phyloP scores from a whole-genome alignment of 805 yeast genomes.

The Clavispora carvajalis region DNA sequence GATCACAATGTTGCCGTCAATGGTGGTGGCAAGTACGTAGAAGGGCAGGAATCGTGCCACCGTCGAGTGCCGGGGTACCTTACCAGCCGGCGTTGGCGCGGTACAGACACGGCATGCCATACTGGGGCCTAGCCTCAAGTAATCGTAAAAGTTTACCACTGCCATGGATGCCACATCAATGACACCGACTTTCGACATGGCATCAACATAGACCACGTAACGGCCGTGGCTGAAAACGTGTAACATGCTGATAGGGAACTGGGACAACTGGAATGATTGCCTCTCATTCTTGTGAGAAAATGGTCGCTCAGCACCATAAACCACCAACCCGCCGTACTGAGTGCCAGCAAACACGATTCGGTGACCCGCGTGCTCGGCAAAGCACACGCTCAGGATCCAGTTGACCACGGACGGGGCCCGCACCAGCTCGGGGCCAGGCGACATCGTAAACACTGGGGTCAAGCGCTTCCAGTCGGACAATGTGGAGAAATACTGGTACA shows the following conservation, averaged over 20 bases:
- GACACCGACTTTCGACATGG: constrained; percentile 28
- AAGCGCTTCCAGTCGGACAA: constrained; percentile 1
- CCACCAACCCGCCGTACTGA: constrained; percentile 25
- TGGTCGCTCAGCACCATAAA: constrained; percentile 13
- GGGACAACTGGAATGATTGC: constrained; percentile 17
- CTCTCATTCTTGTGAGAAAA: constrained; percentile 12
- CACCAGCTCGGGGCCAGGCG: background rate
- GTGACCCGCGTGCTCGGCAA: background rate
- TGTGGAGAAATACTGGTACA: background rate
- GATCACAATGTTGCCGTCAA: constrained; percentile 18
- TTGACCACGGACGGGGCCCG: background rate
- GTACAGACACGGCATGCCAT: constrained; percentile 12
- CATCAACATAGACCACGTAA: constrained; percentile 22
- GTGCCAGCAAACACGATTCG: constrained; percentile 16
- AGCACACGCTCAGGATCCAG: constrained; percentile 3
- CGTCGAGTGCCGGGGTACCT: constrained; percentile 3
- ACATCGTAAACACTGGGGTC: background rate
- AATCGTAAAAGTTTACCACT: constrained; percentile 16
- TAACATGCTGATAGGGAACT: constrained; percentile 20
- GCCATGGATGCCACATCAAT: constrained; percentile 14
- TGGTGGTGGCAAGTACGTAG: constrained; percentile 18
- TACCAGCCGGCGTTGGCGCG: constrained; percentile 3
- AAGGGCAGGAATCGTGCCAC: constrained; percentile 19
- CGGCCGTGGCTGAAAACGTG: constrained; percentile 12
- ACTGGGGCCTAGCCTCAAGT: constrained; percentile 21